phyloP scores from a whole-genome alignment of 495 filamentous ascomycete genomes.

The Trichoderma asperelloides region DNA sequence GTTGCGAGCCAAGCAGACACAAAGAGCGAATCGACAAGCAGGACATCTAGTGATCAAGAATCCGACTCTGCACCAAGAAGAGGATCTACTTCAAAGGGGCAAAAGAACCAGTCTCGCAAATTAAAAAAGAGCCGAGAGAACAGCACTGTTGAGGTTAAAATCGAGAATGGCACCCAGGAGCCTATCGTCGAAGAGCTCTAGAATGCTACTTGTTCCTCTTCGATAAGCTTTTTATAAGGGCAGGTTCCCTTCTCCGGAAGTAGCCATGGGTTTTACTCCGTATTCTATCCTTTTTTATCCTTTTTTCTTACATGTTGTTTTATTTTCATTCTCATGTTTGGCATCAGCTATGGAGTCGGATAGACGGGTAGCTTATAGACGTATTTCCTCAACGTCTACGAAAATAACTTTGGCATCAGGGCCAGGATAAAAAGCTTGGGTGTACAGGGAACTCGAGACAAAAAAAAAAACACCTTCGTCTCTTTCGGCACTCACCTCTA shows the following conservation, averaged over 20 bases:
- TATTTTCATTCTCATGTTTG: neutral
- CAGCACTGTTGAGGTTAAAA: constrained; percentile 3
- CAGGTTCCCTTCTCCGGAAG: no score
- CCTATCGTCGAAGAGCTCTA: neutral
- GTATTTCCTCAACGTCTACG: neutral
- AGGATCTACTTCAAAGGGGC: neutral
- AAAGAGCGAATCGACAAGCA: neutral
- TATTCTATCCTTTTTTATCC: neutral
- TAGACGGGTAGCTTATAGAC: constrained; percentile 13
- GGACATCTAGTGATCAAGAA: neutral
- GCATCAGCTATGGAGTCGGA: neutral
- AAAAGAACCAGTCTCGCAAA: constrained; percentile 21
- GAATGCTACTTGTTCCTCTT: neutral
- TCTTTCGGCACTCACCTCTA: neutral
- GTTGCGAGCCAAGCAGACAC: constrained; percentile 6
- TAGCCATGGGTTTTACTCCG: neutral
- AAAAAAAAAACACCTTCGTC: neutral
- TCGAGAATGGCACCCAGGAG: neutral
- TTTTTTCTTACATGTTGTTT: neutral
- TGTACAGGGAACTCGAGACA: neutral
- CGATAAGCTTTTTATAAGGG: no score
- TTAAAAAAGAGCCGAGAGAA: constrained; percentile 20
- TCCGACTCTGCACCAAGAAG: neutral
- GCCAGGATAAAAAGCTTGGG: neutral
- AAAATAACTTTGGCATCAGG: neutral